Base-by-base conservation (phyloP, 257 asterid genomes). In the Jacaranda mimosifolia region DNA sequence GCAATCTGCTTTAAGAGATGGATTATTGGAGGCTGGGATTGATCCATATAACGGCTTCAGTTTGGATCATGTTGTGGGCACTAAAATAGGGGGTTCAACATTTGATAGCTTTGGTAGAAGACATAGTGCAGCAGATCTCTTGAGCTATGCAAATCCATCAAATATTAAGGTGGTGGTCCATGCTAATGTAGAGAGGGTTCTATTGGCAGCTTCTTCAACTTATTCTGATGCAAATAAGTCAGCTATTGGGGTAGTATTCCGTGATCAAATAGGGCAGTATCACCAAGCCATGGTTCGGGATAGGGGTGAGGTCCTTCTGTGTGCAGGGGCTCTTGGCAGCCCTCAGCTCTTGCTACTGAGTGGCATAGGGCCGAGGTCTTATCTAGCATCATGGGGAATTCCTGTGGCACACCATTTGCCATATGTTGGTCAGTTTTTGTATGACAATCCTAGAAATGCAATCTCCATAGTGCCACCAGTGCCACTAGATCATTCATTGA, bases 241-340 rank as follows among this genome's bases (percentile, higher is more conserved):
- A 7, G 94, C 91, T 13, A 80, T 77, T 45, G 97, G 97, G 56
- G 94, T 89, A n/a, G 79, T 87, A 18, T 91, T 68, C 46, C 81
- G 90, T 1, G 97, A 91, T 43, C 73, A 55, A 49, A 6, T 19
- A 0, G 91, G 93, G 3, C 63, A 55, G 4, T 84, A 80, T 75
- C 94, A 89, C 84, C 93, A 78, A 0, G 94, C 93, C 3, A 80
- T 89, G 97, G 68, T 91, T 76, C 64, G 78, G 9, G 81, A 79
- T 0, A 80, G 39, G 68, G 97, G 97, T 8, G 97, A 91, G 70
- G 91, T 91, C 18, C 70, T 91, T 69, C 80, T 91, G 3, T 75
- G 82, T 9, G 97, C 97, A n/a, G 94, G 97, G 14, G 91, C 97
- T 45, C 69, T 91, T 1, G 97, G 97, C 9, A 91, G 88, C 70